Percentiles rank a stretch among this genome's conserved stretches.
These are phyloP conservation scores for Pleurotus citrinopileatus DNA, from an alignment of 768 basidiomycete species.

Conservation along the genomic window DNA sequence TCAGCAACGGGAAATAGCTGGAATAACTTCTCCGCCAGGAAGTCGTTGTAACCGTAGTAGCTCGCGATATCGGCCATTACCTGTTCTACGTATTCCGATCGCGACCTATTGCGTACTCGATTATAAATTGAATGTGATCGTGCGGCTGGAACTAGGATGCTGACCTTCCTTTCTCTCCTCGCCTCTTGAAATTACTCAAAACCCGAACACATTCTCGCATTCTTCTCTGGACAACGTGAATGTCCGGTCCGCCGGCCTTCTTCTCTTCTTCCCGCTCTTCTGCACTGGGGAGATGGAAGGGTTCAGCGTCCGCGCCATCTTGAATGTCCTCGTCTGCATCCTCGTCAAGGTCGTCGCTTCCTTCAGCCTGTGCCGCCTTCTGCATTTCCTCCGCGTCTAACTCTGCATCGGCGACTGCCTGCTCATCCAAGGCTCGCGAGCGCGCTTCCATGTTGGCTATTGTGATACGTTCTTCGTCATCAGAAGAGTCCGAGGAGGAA, in stretches of 20 bases:
- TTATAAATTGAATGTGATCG: conserved; percentile 10
- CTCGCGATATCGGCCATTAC: conserved; percentile 85
- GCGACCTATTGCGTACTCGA: conserved; percentile 48
- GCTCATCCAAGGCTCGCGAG: conserved; percentile 72
- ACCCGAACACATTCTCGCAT: conserved; percentile 77
- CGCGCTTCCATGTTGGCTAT: conserved; percentile 81
- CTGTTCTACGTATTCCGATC: conserved; percentile 89
- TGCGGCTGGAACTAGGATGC: conserved; percentile 20
- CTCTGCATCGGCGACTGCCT: conserved; percentile 64
- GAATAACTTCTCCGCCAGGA: conserved; percentile 92
- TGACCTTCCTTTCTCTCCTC: conserved; percentile 67
- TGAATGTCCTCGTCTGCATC: conserved; percentile 42
- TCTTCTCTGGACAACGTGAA: conserved; percentile 73
- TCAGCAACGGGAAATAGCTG: conserved; percentile 90
- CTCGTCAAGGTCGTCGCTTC: conserved; percentile 46
- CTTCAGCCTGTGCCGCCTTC: conserved; percentile 46
- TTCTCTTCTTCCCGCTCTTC: conserved; percentile 75
- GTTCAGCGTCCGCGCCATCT: conserved; percentile 38
- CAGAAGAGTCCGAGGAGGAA: conserved; percentile 48
- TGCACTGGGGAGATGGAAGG: conserved; percentile 65
- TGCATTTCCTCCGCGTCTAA: conserved; percentile 67
- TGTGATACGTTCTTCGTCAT: conserved; percentile 50
- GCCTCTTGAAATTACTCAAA: conserved; percentile 67
- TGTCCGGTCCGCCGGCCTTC: conserved; percentile 62
- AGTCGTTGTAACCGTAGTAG: conserved; percentile 98